phyloP scores from a whole-genome alignment of 768 basidiomycete genomes.

The Tylopilus sp. region DNA sequence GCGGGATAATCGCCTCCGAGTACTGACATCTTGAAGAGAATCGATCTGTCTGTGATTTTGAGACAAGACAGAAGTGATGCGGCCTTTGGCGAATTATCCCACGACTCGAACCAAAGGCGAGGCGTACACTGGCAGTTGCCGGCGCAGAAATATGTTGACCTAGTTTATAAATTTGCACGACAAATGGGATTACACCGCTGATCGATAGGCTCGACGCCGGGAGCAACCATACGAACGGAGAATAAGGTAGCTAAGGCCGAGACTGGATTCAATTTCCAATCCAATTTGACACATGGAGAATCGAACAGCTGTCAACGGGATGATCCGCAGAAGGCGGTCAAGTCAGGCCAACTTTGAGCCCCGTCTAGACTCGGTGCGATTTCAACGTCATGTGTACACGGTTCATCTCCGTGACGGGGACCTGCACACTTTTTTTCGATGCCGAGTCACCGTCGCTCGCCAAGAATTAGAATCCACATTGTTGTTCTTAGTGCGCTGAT shows the following conservation, averaged over 20 bases:
- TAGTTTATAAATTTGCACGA: no score
- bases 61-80: no score
- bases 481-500: constrained; percentile 1
- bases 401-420: constrained; percentile 16
- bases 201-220: not conserved
- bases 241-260: not conserved
- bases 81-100: no score
- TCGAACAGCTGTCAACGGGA: not conserved
- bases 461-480: not conserved
- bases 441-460: not conserved
- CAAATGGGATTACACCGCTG: no score
- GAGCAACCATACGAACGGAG: not conserved
- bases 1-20: no score
- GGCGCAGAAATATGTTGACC: no score
- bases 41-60: no score
- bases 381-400: not conserved
- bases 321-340: constrained; percentile 11
- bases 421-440: not conserved
- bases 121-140: no score
- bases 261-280: constrained; percentile 9
- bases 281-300: constrained; percentile 3
- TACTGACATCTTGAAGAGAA: no score
- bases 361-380: constrained; percentile 2
- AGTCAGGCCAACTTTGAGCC: not conserved
- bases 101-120: no score